Evolutionary conservation across 2,329 filamentous ascomycete species (phyloP).

Genomic region (Chrysosporium queenslandicum): DNA sequence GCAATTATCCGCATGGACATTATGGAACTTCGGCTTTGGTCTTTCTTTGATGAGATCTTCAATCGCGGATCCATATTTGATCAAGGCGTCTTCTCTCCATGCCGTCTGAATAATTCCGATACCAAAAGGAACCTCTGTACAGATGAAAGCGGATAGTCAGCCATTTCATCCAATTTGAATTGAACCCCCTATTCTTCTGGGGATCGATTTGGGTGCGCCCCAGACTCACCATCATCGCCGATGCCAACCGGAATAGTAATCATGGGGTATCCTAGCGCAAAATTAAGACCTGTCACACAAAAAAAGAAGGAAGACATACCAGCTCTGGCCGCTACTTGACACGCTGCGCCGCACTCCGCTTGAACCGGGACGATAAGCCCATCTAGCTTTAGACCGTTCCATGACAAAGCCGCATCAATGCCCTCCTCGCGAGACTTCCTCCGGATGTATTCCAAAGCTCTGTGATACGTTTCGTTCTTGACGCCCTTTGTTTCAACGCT

Average conservation of each 20-base stretch:
- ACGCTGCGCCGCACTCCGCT: constrained; percentile 29
- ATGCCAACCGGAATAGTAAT: constrained; percentile 58
- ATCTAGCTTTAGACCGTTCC: constrained; percentile 39
- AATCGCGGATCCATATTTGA: constrained; percentile 55
- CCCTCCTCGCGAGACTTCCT: constrained; percentile 50
- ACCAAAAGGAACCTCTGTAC: constrained; percentile 50
- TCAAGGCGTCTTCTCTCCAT: constrained; percentile 48
- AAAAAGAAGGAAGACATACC: constrained; percentile 1
- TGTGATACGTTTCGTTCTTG: constrained; percentile 55
- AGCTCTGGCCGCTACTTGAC: constrained; percentile 13
- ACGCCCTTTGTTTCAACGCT: constrained; percentile 52
- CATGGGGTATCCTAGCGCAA: constrained; percentile 56
- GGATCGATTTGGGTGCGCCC: too few relatives aligned
- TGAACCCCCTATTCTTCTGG: too few relatives aligned
- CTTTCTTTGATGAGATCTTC: constrained; percentile 40
- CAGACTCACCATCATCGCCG: constrained; percentile 24
- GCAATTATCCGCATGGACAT: constrained; percentile 11
- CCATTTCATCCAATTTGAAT: too few relatives aligned
- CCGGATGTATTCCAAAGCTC: constrained; percentile 54
- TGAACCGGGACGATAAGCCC: constrained; percentile 60
- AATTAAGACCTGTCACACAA: constrained; percentile 45
- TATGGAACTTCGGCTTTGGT: constrained; percentile 9
- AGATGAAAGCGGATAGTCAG: too few relatives aligned
- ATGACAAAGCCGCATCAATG: constrained; percentile 56
- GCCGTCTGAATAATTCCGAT: constrained; percentile 52